Base-by-base conservation (phyloP, 179 eudicot genomes). In the Silene vulgaris region DNA sequence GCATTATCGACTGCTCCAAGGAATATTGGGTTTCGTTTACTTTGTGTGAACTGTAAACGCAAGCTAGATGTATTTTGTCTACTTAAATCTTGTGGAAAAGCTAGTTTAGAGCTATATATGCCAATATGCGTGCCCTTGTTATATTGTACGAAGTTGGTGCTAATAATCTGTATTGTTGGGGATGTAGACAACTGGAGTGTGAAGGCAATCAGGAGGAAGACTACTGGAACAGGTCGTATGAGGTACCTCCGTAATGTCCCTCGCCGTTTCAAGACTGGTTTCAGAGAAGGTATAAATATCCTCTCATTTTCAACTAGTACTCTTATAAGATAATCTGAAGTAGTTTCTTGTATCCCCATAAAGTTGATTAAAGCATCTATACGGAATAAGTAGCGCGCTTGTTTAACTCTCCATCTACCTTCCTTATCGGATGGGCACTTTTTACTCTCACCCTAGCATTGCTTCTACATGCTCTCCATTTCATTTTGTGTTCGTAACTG, bases 211-310 rank as follows among this genome's bases (percentile, higher is more conserved):
- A 77, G 85, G 69, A 81, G 86, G 69, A 83, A 86, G 86, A 84
- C 88, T 19, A 86, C 88, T 1, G 88, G 86, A 81, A 86, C 88
- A 63, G 85, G 88, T 40, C 79, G 86, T 3, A 83, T 86, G 88
- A 84, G 83, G 83, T 84, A 81, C 78, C 88, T 86, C 63, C 85
- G 88, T 65, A 66, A 81, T 77, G 86, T 86, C n/a, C 86, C 88
- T 35, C 81, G 88, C 32, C 77, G 87, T 23, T 84, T 84, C 85
- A 84, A 84, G 85, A 82, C 85, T 13, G 82, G 82, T 12, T 84
- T 84, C 72, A 82, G 85, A 77, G 87, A 84, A 76, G 87, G 87
- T 84, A 84, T 54, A 8, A 35, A 6, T 7, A 30, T 23, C 3
- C 1, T 0, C 54, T 16, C 52, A 0, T 11, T 43, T 13, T 45